Evolutionary conservation across 805 yeast genomes (phyloP).

Genomic region (Priceomyces carsonii): DNA sequence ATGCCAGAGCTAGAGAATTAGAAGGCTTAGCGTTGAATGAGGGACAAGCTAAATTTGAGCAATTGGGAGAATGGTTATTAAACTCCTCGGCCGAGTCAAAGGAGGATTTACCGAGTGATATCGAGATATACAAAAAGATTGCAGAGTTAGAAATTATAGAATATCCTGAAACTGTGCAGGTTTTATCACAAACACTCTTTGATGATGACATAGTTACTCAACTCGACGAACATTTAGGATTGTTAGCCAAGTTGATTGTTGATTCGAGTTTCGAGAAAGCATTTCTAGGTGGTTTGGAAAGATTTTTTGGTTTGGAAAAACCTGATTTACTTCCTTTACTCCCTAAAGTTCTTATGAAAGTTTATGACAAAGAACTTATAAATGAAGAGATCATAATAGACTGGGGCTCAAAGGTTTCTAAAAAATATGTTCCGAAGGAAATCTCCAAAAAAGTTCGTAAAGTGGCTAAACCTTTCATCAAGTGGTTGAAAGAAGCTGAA

Average conservation of each 20-base stretch:
- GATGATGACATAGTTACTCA: slow-evolving; percentile 74
- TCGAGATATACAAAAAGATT: slow-evolving; percentile 90
- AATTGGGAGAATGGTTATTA: slow-evolving; percentile 88
- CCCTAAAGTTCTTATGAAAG: slow-evolving; percentile 78
- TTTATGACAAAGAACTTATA: slow-evolving; percentile 81
- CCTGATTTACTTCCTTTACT: slow-evolving; percentile 65
- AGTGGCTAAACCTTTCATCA: slow-evolving; percentile 93
- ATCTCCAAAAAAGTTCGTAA: slow-evolving; percentile 89
- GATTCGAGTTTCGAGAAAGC: slow-evolving; percentile 75
- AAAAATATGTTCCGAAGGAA: slow-evolving; percentile 91
- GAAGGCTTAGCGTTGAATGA: slow-evolving; percentile 60
- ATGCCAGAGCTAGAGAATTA: slow-evolving; percentile 84
- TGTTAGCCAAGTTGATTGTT: slow-evolving; percentile 74
- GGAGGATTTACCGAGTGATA: slow-evolving; percentile 70
- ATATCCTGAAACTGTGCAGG: slow-evolving; percentile 80
- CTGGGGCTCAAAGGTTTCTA: slow-evolving; percentile 91
- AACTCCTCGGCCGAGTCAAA: slow-evolving; percentile 51
- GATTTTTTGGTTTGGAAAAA: slow-evolving; percentile 82
- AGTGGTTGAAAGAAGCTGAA: slow-evolving; percentile 95
- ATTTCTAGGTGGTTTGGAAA: slow-evolving; percentile 93
- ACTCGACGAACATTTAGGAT: slow-evolving; percentile 75
- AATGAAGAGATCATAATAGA: slow-evolving; percentile 77
- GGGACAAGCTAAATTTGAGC: slow-evolving; percentile 57
- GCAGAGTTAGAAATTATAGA: slow-evolving; percentile 71
- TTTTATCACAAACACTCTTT: slow-evolving; percentile 87